A percentile compares a stretch with the other conserved stretches of the same genome.
phyloP scores from a whole-genome alignment of 306 rosid species.

The Urtica urens region DNA sequence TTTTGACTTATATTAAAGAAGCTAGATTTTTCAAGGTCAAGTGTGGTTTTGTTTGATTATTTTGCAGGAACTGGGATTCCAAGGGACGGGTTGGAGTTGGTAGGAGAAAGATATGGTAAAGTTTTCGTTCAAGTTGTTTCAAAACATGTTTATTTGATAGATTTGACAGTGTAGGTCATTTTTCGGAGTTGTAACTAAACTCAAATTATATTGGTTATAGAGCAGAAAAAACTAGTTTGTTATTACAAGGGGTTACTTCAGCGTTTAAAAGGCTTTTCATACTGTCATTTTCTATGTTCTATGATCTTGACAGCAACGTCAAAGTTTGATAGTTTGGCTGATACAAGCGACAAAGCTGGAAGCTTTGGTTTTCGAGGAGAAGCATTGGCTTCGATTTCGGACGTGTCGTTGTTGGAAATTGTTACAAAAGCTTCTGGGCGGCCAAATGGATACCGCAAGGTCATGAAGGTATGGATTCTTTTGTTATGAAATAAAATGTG shows the following conservation, averaged over 20 bases:
- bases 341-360: slow-evolving; percentile 27
- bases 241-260: too few species aligned
- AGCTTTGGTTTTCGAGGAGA: slow-evolving; percentile 91
- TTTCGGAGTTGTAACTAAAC: too few species aligned
- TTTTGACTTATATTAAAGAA: too few species aligned
- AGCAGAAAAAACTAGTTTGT: too few species aligned
- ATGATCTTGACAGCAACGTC: slow-evolving; percentile 68
- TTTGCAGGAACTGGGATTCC: slow-evolving; percentile 65
- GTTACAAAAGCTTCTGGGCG: slow-evolving; percentile 71
- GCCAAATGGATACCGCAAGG: slow-evolving; percentile 83
- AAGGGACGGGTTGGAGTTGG: slow-evolving; percentile 68
- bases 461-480: slow-evolving; percentile 52
- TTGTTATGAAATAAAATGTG: not conserved
- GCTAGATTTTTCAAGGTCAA: too few species aligned
- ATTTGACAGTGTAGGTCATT: too few species aligned
- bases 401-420: slow-evolving; percentile 68
- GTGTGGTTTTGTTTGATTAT: not conserved
- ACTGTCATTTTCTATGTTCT: slow-evolving; percentile 11
- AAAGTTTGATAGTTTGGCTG: slow-evolving; percentile 46
- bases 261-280: too few species aligned
- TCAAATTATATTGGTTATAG: too few species aligned
- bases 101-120: slow-evolving; percentile 84
- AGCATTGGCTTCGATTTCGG: slow-evolving; percentile 89
- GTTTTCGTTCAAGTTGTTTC: not conserved
- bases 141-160: too few species aligned